Evolutionary conservation across 176 grass and related monocot genomes (phyloP).

Genomic region (Raddia guianensis): DNA sequence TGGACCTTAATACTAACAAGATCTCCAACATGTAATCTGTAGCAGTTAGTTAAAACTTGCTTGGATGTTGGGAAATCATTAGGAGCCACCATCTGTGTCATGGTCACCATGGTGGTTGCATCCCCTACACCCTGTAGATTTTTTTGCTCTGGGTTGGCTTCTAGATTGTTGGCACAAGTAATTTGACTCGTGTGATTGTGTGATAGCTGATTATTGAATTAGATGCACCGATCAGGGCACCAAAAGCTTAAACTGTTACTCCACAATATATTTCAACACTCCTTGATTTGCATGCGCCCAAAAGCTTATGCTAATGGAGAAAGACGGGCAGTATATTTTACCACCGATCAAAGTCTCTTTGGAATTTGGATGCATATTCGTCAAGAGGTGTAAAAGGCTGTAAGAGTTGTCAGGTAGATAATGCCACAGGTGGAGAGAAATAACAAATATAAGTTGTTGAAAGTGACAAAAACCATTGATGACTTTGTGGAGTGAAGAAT

Average conservation of each 20-base stretch:
- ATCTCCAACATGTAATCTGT: slow-evolving; percentile 7
- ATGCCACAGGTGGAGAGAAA: background rate
- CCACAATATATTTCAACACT: no score
- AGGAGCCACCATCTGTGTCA: background rate
- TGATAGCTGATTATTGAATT: no score
- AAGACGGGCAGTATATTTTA: no score
- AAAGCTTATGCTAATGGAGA: no score
- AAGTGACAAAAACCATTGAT: background rate
- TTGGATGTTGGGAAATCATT: slow-evolving; percentile 4
- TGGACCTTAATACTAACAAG: background rate
- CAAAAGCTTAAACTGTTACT: no score
- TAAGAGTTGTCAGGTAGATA: background rate
- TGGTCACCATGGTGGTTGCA: background rate
- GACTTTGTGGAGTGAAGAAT: background rate
- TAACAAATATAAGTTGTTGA: background rate
- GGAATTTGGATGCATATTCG: background rate
- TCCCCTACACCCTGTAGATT: background rate
- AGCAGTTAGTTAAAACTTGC: slow-evolving; percentile 4
- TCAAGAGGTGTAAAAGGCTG: background rate
- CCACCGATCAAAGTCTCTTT: background rate
- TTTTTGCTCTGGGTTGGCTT: background rate
- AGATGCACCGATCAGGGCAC: no score
- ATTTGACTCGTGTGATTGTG: background rate
- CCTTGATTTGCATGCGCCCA: no score
- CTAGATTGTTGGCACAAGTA: background rate